Evolutionary conservation across 192 early-diverging fungal species (phyloP).

Genomic region (Rhizophagus clarus): DNA sequence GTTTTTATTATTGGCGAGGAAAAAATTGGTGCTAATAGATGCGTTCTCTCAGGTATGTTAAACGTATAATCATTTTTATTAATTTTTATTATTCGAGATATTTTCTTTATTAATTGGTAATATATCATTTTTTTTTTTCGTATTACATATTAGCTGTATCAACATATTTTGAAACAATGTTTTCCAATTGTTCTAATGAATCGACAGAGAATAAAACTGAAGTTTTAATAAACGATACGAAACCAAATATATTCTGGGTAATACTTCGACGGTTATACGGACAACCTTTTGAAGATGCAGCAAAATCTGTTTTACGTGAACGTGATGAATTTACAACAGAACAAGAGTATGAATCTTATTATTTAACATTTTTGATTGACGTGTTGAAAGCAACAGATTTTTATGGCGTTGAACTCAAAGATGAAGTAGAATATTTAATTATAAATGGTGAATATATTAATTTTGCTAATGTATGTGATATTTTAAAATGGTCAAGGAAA

Average conservation of each 20-base stretch:
- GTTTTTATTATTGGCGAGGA: not conserved
- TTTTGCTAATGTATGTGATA: not conserved
- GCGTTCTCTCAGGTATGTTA: not conserved
- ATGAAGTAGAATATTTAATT: not conserved
- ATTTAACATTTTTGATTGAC: not conserved
- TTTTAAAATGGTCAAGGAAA: not conserved
- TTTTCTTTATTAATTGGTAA: no score
- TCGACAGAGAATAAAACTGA: not conserved
- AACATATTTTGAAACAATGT: not conserved
- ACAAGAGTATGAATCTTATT: not conserved
- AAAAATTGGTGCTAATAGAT: not conserved
- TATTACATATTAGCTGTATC: not conserved
- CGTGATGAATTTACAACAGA: no score
- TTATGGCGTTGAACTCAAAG: slow-evolving; percentile 7
- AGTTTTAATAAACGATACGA: not conserved
- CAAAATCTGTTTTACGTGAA: not conserved
- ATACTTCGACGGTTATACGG: not conserved
- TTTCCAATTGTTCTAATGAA: not conserved
- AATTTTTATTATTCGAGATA: not conserved
- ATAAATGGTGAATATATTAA: not conserved
- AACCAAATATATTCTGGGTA: not conserved
- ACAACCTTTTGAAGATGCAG: not conserved
- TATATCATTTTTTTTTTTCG: no score
- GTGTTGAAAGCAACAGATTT: not conserved
- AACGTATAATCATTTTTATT: not conserved